phyloP scores from a whole-genome alignment of 192 early-diverging fungal species.

The Pilaira anomala region DNA sequence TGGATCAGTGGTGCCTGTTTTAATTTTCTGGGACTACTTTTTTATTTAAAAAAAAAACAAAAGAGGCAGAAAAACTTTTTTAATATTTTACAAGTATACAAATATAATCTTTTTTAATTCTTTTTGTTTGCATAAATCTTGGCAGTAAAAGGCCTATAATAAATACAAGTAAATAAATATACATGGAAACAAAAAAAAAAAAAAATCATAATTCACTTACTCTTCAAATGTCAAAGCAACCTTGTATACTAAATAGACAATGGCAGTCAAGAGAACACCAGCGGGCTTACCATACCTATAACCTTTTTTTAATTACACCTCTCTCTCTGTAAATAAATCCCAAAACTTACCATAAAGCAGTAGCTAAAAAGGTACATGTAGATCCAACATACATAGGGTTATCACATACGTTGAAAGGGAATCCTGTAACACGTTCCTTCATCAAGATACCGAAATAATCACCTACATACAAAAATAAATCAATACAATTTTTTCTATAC shows the following conservation, averaged over 20 bases:
- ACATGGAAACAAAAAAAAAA: not conserved
- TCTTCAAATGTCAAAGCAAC: constrained; percentile 79
- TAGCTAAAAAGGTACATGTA: constrained; percentile 79
- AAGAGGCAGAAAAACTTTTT: too few species aligned
- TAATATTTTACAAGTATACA: too few species aligned
- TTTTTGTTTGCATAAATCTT: constrained; percentile 72
- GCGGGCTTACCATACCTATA: constrained; percentile 63
- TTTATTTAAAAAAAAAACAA: too few species aligned
- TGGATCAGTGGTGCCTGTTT: too few species aligned
- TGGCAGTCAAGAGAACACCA: constrained; percentile 63
- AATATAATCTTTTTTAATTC: constrained; percentile 14
- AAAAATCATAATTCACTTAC: too few species aligned
- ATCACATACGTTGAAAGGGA: constrained; percentile 88
- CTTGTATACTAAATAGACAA: constrained; percentile 74
- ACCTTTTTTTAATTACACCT: too few species aligned
- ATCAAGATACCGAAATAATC: constrained; percentile 95
- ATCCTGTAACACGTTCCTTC: constrained; percentile 78
- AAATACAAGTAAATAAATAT: not conserved
- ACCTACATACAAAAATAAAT: constrained; percentile 41
- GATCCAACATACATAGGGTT: constrained; percentile 97
- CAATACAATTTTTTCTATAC: not conserved
- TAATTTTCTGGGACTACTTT: too few species aligned
- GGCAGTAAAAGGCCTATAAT: constrained; percentile 70
- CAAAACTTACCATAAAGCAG: constrained; percentile 70
- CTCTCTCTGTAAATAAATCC: too few species aligned